These are phyloP conservation scores for Gentiana macrophylla DNA, from an alignment of 257 asterid genomes.

Conservation along the genomic window DNA sequence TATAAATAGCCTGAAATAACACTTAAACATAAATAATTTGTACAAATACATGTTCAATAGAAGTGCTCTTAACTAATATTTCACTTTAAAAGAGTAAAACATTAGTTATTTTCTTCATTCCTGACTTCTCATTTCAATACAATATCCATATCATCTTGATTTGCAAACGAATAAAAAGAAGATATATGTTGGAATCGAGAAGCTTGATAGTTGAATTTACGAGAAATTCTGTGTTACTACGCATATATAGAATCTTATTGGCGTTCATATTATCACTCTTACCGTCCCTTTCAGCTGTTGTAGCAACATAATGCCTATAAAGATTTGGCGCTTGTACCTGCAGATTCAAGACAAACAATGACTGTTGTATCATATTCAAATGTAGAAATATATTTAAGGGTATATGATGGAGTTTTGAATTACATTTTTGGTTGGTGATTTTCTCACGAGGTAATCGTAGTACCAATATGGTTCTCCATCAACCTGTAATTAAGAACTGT, in stretches of 20 bases:
- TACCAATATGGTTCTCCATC: slow-evolving; percentile 91
- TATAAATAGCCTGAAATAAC: slow-evolving; percentile 65
- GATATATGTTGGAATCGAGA: no score
- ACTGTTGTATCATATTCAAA: background rate
- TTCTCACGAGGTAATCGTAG: slow-evolving; percentile 81
- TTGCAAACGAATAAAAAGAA: no score
- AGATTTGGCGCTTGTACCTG: slow-evolving; percentile 71
- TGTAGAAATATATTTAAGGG: slow-evolving; percentile 1
- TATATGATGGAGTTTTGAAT: slow-evolving; percentile 18
- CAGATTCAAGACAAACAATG: slow-evolving; percentile 19
- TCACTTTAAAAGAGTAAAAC: background rate
- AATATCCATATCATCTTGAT: no score
- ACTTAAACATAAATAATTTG: slow-evolving; percentile 7
- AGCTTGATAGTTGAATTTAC: no score
- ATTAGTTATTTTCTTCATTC: no score
- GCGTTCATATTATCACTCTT: slow-evolving; percentile 11
- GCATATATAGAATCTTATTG: no score
- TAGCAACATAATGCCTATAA: slow-evolving; percentile 74
- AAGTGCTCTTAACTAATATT: background rate
- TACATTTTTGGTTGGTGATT: slow-evolving; percentile 81
- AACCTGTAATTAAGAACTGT: slow-evolving; percentile 32
- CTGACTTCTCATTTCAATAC: no score
- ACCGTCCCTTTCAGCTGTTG: slow-evolving; percentile 95
- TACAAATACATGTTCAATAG: background rate
- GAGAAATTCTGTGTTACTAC: no score